phyloP scores from a whole-genome alignment of 2,329 filamentous ascomycete genomes.

The Ophiocordyceps robertsii region DNA sequence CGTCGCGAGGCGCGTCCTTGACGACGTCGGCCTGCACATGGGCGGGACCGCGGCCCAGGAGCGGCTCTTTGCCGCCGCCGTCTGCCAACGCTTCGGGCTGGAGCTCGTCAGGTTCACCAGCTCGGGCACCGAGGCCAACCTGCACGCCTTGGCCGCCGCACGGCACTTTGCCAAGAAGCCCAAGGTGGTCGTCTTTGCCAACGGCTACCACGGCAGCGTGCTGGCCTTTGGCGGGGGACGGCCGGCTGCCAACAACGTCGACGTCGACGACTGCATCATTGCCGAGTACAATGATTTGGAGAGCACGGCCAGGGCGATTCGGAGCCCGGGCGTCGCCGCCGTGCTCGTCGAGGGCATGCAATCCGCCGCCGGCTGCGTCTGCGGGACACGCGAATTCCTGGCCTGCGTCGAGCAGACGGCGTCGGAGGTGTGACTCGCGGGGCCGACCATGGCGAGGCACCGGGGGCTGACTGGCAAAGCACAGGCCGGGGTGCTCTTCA shows the following conservation, averaged over 20 bases:
- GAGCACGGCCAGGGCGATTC: slow-evolving; percentile 28
- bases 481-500: slow-evolving; percentile 40
- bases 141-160: slow-evolving; percentile 43
- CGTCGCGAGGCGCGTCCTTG: slow-evolving; percentile 31
- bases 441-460: neutral
- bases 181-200: slow-evolving; percentile 37
- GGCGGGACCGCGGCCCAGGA: slow-evolving; percentile 41
- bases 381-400: slow-evolving; percentile 37
- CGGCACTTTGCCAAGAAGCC: slow-evolving; percentile 28
- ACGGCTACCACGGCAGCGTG: slow-evolving; percentile 25
- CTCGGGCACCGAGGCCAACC: slow-evolving; percentile 52
- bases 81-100: slow-evolving; percentile 40
- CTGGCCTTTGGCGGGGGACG: slow-evolving; percentile 19
- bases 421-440: slow-evolving; percentile 13
- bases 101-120: slow-evolving; percentile 49
- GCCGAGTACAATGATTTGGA: slow-evolving; percentile 48
- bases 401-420: slow-evolving; percentile 33
- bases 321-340: slow-evolving; percentile 37
- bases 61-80: slow-evolving; percentile 30
- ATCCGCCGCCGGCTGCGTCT: slow-evolving; percentile 45
- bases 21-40: slow-evolving; percentile 36
- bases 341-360: slow-evolving; percentile 57
- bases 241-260: slow-evolving; percentile 30
- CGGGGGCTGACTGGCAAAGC: neutral
- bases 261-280: slow-evolving; percentile 42